Evolutionary conservation across 2,329 filamentous ascomycete species (phyloP).

Genomic region (Epichloe typhina): DNA sequence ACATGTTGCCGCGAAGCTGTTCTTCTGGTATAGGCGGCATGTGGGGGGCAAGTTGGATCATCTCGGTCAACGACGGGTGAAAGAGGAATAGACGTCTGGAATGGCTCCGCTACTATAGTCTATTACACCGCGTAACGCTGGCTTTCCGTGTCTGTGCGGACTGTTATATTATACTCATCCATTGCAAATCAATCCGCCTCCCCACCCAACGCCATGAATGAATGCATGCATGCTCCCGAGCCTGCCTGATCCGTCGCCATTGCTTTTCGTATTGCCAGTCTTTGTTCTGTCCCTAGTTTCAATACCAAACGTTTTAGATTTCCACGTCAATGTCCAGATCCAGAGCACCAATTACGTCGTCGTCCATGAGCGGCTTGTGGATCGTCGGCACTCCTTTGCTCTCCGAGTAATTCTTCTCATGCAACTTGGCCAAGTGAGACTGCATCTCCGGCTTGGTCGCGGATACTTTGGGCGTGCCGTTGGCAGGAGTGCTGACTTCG

Average conservation of each 20-base stretch:
- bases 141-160: too few species aligned
- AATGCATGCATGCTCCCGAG: too few species aligned
- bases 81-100: not conserved
- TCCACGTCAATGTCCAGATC: constrained; percentile 90
- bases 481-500: constrained; percentile 37
- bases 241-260: not conserved
- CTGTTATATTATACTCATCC: too few species aligned
- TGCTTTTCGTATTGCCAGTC: not conserved
- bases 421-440: constrained; percentile 40
- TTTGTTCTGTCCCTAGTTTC: too few species aligned
- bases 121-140: too few species aligned
- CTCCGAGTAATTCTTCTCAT: constrained; percentile 38
- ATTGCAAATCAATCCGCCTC: too few species aligned
- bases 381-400: constrained; percentile 53
- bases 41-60: constrained; percentile 17
- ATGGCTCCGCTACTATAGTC: too few species aligned
- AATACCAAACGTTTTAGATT: constrained; percentile 33
- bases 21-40: constrained; percentile 14
- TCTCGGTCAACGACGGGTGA: constrained; percentile 11
- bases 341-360: constrained; percentile 81
- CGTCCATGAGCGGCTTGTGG: constrained; percentile 71
- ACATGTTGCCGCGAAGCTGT: constrained; percentile 12
- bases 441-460: constrained; percentile 30
- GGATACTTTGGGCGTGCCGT: constrained; percentile 36
- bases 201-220: too few species aligned